A percentile compares a stretch with the other conserved stretches of the same genome.
Conservation (phyloP, 345 rosid species). For the Xanthoceras sorbifolium region DNA sequence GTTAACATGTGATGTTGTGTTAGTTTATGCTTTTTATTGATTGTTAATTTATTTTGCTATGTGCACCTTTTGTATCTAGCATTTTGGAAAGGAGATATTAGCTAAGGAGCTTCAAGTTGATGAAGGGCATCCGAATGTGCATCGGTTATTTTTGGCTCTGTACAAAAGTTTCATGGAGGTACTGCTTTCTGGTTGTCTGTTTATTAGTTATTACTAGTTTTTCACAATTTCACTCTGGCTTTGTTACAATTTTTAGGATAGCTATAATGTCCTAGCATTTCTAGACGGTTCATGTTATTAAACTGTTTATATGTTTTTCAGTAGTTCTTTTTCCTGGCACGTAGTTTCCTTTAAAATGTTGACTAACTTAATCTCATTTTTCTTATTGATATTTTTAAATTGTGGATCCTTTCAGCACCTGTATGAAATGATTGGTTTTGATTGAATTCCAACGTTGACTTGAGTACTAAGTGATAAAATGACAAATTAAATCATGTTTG, state of each 20-base stretch:
- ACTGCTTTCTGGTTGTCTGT: neutral
- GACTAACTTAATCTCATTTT: too few species aligned
- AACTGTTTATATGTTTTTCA: too few species aligned
- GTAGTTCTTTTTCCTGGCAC: too few species aligned
- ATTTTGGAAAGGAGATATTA: conserved; percentile 93
- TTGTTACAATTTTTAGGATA: neutral
- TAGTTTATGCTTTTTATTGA: neutral
- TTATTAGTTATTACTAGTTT: neutral
- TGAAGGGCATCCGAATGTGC: conserved; percentile 79
- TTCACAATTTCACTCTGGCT: neutral
- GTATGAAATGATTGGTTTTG: neutral
- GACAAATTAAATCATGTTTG: neutral
- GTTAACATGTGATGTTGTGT: neutral
- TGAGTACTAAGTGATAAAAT: neutral
- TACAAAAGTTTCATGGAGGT: conserved; percentile 98
- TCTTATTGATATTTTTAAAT: neutral
- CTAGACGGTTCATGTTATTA: neutral
- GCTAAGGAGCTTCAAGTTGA: conserved; percentile 81
- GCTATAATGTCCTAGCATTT: neutral
- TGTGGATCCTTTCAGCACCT: neutral
- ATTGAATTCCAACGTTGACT: neutral
- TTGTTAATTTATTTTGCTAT: neutral
- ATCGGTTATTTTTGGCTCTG: conserved; percentile 67
- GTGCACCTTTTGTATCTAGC: conserved; percentile 40
- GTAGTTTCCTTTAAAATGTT: too few species aligned